Base-by-base conservation (phyloP, 805 yeast genomes). In the Saccharomyces kudriavzevii region DNA sequence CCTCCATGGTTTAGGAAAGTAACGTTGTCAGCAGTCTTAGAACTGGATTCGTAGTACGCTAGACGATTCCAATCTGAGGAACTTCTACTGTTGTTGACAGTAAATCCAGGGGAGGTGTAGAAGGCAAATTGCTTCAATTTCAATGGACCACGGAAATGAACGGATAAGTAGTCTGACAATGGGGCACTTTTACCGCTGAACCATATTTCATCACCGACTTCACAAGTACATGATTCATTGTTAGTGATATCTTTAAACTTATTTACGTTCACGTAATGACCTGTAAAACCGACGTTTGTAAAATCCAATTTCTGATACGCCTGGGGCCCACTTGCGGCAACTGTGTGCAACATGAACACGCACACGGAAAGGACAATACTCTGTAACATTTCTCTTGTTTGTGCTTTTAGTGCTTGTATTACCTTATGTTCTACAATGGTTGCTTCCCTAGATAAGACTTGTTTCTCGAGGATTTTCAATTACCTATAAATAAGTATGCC, bases 131-230 rank as follows among this genome's bases (percentile, higher is more conserved):
- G 73, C 53, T 69, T 70, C 59, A 85, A 72, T 6, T 73, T 68
- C 56, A 85, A 66, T 2, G 91, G 91, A 20, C 91, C 91, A 67
- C 90, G 77, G 64, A 85, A 77, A 64, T 85, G 90, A 8, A 85
- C 89, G 1, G 88, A 81, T 9, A 85, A 72, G 58, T 80, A 87
- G 52, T 75, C 82, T 59, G 82, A 69, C 29, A 84, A 60, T 1
- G 91, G 91, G 10, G 88, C 72, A 62, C 82, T 83, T 5, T 80
- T 47, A 22, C 90, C 90, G 11, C 74, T 65, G 45, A 63, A 62
- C 61, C 63, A 62, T 29, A 51, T 54, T 17, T 45, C 40, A 5
- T 57, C 64, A 26, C 57, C 62, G 5, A 63, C 61, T 13, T 57
- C 58, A 52, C 69, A 65, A 13, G 60, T 49, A 52, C 66, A 62